These are phyloP conservation scores for Aspergillus felis DNA, from an alignment of 2,329 filamentous ascomycete species.

Conservation along the genomic window DNA sequence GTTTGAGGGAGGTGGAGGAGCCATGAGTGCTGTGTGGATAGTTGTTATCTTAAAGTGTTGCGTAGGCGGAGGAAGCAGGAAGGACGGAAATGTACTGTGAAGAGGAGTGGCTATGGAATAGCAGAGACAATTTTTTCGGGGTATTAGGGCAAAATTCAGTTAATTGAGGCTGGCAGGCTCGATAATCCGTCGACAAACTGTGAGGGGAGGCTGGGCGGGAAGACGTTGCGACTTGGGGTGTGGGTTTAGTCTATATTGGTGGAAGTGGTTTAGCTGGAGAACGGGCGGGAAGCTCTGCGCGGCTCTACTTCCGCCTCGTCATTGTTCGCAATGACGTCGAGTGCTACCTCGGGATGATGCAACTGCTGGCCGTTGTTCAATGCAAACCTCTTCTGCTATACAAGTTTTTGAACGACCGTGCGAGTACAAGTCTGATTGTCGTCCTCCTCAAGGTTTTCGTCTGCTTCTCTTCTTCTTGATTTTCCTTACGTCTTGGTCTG, in stretches of 20 bases:
- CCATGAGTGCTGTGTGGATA: slow-evolving; percentile 47
- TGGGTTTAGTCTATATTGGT: not conserved
- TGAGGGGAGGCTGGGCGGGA: slow-evolving; percentile 18
- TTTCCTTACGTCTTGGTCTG: not conserved
- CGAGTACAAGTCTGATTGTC: not conserved
- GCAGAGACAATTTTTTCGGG: not conserved
- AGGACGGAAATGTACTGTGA: not conserved
- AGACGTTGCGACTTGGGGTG: slow-evolving; percentile 3
- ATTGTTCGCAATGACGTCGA: slow-evolving; percentile 1
- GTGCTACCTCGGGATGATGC: not conserved
- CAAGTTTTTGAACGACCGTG: not conserved
- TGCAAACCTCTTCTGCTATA: not conserved
- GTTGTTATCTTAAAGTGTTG: not conserved
- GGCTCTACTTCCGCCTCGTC: not conserved
- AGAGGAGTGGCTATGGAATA: not conserved
- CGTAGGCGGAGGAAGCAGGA: slow-evolving; percentile 2
- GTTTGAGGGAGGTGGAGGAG: slow-evolving; percentile 67
- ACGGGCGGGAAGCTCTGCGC: not conserved
- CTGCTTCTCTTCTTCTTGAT: not conserved
- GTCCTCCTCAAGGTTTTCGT: not conserved
- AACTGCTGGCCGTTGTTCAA: not conserved
- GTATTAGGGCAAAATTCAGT: not conserved
- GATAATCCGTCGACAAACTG: slow-evolving; percentile 1
- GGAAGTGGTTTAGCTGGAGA: slow-evolving; percentile 1
- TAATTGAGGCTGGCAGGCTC: slow-evolving; percentile 12